phyloP scores from a whole-genome alignment of 257 asterid genomes.

The Gentiana straminea region DNA sequence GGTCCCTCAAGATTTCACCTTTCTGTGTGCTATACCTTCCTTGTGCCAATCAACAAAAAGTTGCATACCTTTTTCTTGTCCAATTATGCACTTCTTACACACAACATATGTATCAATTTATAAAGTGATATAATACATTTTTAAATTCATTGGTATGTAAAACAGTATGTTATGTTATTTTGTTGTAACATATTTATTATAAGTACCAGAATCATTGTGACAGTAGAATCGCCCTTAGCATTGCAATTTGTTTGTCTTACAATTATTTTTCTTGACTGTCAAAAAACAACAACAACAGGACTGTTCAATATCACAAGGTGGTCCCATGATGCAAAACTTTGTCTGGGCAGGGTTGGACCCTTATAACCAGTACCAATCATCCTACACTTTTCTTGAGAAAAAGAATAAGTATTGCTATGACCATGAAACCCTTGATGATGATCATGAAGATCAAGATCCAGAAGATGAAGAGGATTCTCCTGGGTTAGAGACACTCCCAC shows the following conservation, averaged over 20 bases:
- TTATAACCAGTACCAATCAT: constrained; percentile 27
- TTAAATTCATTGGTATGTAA: too few species aligned
- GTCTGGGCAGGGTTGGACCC: constrained; percentile 49
- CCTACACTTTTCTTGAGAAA: constrained; percentile 52
- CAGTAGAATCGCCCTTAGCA: too few species aligned
- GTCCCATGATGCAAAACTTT: constrained; percentile 28
- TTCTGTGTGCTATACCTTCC: background rate
- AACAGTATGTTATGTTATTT: too few species aligned
- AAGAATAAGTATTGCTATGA: constrained; percentile 17
- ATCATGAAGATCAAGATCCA: constrained; percentile 19
- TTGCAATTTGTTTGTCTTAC: too few species aligned
- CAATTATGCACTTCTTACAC: constrained; percentile 5
- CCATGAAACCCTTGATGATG: constrained; percentile 45
- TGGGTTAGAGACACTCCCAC: constrained; percentile 73
- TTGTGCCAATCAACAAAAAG: background rate
- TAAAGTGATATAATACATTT: too few species aligned
- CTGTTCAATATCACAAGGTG: constrained; percentile 43
- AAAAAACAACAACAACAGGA: constrained; percentile 24
- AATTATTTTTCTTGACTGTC: too few species aligned
- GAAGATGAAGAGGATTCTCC: constrained; percentile 13
- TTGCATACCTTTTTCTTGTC: background rate
- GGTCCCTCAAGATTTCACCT: too few species aligned
- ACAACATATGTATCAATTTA: constrained; percentile 1
- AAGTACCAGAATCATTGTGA: too few species aligned
- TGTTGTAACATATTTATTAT: too few species aligned